phyloP scores from a whole-genome alignment of 495 filamentous ascomycete genomes.

The Chaetomium cochliodes region DNA sequence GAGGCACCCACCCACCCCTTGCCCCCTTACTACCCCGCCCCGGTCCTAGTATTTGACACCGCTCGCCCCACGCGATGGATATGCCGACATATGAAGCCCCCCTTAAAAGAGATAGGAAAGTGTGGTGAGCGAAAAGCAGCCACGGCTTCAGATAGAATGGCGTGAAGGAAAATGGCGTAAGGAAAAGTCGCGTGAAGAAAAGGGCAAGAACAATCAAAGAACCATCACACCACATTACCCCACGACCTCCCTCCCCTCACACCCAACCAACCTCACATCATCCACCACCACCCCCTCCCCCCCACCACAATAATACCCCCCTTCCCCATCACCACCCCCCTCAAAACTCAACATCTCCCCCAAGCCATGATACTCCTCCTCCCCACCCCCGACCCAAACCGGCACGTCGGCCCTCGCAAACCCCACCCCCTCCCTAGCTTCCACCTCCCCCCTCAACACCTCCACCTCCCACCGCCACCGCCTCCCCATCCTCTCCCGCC shows the following conservation, averaged over 20 bases:
- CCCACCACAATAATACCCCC: conserved; percentile 51
- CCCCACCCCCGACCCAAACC: conserved; percentile 35
- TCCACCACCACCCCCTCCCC: conserved; percentile 50
- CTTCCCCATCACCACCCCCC: conserved; percentile 56
- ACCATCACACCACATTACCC: not conserved
- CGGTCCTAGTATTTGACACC: not conserved
- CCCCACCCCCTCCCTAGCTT: conserved; percentile 46
- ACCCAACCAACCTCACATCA: conserved; percentile 46
- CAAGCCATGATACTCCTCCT: no score
- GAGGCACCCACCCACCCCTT: no score
- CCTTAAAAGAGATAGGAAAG: not conserved
- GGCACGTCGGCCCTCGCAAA: conserved; percentile 50
- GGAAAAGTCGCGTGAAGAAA: not conserved
- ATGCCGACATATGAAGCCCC: not conserved
- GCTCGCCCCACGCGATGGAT: not conserved
- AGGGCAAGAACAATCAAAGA: not conserved
- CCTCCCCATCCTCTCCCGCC: conserved; percentile 50
- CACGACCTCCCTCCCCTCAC: conserved; percentile 7
- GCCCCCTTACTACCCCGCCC: no score
- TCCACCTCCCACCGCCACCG: conserved; percentile 66
- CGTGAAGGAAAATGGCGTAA: not conserved
- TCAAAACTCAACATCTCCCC: conserved; percentile 42
- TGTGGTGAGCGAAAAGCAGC: not conserved
- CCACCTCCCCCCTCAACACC: conserved; percentile 60
- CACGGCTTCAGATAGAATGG: not conserved